Evolutionary conservation across 2,329 filamentous ascomycete genomes (phyloP), one percentile per base, ranked within the genome.

Genomic region (Daldinia sp.): DNA sequence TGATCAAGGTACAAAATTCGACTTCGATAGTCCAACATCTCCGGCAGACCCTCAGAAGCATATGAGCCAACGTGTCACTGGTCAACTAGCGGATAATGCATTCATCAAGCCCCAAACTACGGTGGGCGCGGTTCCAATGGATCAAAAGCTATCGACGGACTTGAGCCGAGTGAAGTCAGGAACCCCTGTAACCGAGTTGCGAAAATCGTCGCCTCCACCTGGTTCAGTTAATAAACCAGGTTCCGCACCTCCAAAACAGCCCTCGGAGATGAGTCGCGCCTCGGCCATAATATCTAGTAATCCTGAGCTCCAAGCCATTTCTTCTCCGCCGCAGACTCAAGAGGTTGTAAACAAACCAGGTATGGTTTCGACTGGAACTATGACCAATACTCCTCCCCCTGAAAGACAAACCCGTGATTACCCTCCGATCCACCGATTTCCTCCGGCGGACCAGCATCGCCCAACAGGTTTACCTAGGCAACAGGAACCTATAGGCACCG

Each of bases 11-110:
- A 80, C 87, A 63, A 94, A 92, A 62, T 97, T 97, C 71, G 89
- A 94, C 56, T 97, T 97, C 74, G 89, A 92, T 61, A 79, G 82
- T 11, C 75, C 82, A n/a, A 77, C 80, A 5, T 80, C 83, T 66
- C 67, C 64, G 17, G 52, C 65, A 11, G 78, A 81, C 9, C 77
- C 79, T 37, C 77, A 85, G 27, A 82, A 83, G 15, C 81, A 84
- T 54, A 76, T 92, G 13, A 87, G 84, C 29, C 86, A 91, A 71
- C 84, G 87, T 63, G 86, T 95, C 7, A 87, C 90, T 0, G 88
- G 93, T 72, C 90, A 90, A 35, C 79, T 97, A 49, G 93, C 91
- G 2, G 93, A 97, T 71, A 90, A 96, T 73, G 93, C 90, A 0
- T 97, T 98, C 77, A 87, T 84, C 13, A 78, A 82, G 30, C 80